Conservation (phyloP, 2,329 filamentous ascomycete genomes). For the Penicillium expansum region DNA sequence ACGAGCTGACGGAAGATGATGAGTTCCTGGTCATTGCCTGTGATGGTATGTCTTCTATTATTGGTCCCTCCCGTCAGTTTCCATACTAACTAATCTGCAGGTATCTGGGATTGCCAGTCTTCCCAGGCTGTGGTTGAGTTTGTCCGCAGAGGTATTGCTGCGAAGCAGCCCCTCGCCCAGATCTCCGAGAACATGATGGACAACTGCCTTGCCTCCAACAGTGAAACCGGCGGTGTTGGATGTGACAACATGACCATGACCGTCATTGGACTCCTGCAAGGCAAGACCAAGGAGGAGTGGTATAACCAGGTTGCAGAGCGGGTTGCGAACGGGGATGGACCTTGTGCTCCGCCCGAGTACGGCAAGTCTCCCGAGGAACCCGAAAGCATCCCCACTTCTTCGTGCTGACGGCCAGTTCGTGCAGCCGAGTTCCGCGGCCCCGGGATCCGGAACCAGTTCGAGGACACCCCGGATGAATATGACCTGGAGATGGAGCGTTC, state of each 20-base stretch:
- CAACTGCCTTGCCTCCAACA: conserved; percentile 96
- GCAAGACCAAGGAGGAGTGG: conserved; percentile 95
- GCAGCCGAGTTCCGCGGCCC: conserved; percentile 82
- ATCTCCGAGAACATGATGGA: conserved; percentile 99
- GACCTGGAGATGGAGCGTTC: conserved; percentile 52
- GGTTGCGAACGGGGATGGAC: conserved; percentile 94
- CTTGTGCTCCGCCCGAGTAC: conserved; percentile 98
- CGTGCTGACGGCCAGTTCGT: conserved; percentile 42
- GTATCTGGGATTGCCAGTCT: conserved; percentile 99
- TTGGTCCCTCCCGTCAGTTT: conserved; percentile 3
- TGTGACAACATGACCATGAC: conserved; percentile 99
- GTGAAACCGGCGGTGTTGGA: conserved; percentile 93
- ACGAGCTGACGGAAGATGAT: conserved; percentile 88
- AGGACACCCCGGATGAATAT: conserved; percentile 66
- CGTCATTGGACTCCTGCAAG: conserved; percentile 82
- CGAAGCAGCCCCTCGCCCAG: conserved; percentile 88
- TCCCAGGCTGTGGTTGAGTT: conserved; percentile 98
- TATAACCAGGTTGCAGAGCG: conserved; percentile 92
- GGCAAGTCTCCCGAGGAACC: conserved; percentile 68
- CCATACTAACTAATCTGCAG: conserved; percentile 49
- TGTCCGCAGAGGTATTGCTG: conserved; percentile 90
- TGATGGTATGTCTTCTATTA: conserved; percentile 64
- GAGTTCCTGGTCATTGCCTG: conserved; percentile 93
- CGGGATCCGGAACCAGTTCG: conserved; percentile 76
- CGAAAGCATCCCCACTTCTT: conserved; percentile 36